A percentile compares a stretch with the other conserved stretches of the same genome.
phyloP scores from a whole-genome alignment of 257 asterid genomes.

The Leptodermis oblonga region DNA sequence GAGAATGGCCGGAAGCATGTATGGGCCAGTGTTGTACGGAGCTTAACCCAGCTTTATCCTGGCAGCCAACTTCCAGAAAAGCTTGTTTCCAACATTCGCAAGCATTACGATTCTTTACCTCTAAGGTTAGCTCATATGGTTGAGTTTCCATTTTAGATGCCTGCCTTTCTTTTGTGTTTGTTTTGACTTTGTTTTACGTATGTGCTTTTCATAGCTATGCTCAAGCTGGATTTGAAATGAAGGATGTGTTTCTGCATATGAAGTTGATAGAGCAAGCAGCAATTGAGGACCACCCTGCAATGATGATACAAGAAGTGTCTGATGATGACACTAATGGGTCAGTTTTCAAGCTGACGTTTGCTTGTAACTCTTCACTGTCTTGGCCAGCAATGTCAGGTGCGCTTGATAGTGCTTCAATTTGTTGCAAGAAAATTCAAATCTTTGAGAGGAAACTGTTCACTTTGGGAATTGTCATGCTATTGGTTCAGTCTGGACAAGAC shows the following conservation, averaged over 20 bases:
- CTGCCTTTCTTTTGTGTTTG: neutral
- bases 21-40: conserved; percentile 85
- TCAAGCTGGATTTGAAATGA: conserved; percentile 92
- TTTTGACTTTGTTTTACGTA: neutral
- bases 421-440: conserved; percentile 85
- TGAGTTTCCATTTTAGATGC: neutral
- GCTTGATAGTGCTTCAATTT: conserved; percentile 75
- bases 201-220: conserved; percentile 55
- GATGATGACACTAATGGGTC: conserved; percentile 60
- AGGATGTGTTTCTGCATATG: conserved; percentile 92
- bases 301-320: conserved; percentile 68
- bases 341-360: conserved; percentile 76
- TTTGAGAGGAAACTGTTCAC: conserved; percentile 93
- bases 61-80: conserved; percentile 97
- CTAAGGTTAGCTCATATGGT: conserved; percentile 46
- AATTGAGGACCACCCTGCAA: conserved; percentile 69
- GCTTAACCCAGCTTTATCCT: conserved; percentile 93
- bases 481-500: conserved; percentile 75
- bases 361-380: conserved; percentile 79
- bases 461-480: conserved; percentile 63
- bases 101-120: conserved; percentile 94
- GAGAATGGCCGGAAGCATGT: conserved; percentile 67
- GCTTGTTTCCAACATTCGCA: conserved; percentile 83
- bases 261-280: conserved; percentile 88
- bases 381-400: conserved; percentile 95